phyloP scores from a whole-genome alignment of 768 basidiomycete species.

The Termitomyces sp. region DNA sequence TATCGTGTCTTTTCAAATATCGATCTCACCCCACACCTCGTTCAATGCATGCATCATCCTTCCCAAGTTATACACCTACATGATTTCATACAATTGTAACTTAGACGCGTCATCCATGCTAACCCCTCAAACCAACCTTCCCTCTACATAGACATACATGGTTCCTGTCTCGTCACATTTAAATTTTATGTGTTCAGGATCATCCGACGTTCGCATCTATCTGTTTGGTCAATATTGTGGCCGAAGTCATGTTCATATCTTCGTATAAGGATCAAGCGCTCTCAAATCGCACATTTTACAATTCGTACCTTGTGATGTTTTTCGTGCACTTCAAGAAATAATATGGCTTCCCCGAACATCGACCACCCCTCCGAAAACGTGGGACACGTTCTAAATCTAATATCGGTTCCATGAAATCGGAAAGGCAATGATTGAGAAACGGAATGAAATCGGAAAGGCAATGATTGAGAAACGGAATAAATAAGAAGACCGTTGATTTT shows the following conservation, averaged over 20 bases:
- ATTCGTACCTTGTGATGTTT: background rate
- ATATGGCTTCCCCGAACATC: background rate
- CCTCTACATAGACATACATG: slow-evolving; percentile 1
- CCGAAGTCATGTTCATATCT: background rate
- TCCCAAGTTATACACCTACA: background rate
- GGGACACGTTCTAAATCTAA: background rate
- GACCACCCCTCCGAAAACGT: background rate
- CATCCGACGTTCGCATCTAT: too few relatives aligned
- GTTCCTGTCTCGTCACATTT: background rate
- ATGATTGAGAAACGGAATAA: background rate
- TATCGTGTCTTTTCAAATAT: background rate
- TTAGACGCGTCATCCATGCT: background rate
- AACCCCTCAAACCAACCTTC: background rate
- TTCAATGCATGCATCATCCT: background rate
- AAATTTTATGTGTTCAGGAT: background rate
- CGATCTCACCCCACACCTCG: background rate
- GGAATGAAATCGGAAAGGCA: too few relatives aligned
- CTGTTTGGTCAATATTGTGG: too few relatives aligned
- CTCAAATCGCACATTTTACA: background rate
- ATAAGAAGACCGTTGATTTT: background rate
- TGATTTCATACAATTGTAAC: slow-evolving; percentile 1
- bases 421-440: too few relatives aligned
- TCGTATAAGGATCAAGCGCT: background rate
- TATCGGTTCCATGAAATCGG: background rate
- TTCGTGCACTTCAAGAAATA: background rate